Evolutionary conservation across 139 green algal genomes (phyloP), one percentile per base, ranked within the genome.

Genomic region (Yamagishiella unicocca): DNA sequence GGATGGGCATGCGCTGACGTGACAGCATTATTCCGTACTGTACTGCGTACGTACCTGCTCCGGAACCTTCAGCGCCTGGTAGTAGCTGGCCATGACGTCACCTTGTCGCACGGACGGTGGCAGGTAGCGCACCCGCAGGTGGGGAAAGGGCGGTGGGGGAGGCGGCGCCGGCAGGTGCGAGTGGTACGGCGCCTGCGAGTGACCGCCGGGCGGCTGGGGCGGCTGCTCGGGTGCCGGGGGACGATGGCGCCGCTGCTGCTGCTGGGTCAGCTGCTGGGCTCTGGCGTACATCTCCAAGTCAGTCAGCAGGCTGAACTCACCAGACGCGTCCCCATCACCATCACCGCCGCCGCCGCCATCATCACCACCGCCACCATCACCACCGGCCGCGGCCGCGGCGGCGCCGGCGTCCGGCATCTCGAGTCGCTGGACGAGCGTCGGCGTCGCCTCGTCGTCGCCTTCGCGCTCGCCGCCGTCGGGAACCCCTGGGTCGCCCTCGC

Each of bases 71-170:
- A 85, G 43, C 22, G 43, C 64, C 43, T 67, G 43, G 42, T 86
- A 77, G 42, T 86, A 86, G 43, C 29, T 46, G 8, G 21, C 64
- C 43, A 86, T 38, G 37, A 86, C 31, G 25, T 86, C 62, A 24
- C 80, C 62, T 12, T 40, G 7, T 5, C 1, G 12, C 25, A 86
- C 80, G 19, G 27, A 24, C 0, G 29, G 12, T 1, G 62, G 64
- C 2, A 86, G 64, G 64, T 86, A 86, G 31, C 64, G 64, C 54
- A 86, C n/a, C 21, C 80, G 64, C 22, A 86, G 17, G 29, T 4
- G 61, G 7, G 61, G 61, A 25, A 62, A 64, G 61, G 77, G 12
- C 24, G 27, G 38, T 22, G 2, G 19, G 31, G 74, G 33, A 31
- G 17, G 31, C 19, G 1, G 3, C 74, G 33, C 75, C 54, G 45